Conservation (phyloP, 495 filamentous ascomycete genomes). For the Talaromyces borbonicus region DNA sequence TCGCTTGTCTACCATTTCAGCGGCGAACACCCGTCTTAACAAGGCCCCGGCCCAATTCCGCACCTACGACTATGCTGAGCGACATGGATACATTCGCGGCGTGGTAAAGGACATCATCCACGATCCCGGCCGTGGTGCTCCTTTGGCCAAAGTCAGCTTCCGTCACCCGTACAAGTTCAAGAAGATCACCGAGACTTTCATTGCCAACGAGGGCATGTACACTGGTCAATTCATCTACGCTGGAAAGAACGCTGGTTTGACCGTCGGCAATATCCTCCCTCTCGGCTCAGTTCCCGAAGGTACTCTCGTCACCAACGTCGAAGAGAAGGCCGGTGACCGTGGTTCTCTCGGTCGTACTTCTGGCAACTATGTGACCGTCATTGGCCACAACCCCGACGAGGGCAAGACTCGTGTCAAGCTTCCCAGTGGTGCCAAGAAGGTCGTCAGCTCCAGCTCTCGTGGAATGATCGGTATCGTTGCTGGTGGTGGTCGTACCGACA, state of each 20-base stretch:
- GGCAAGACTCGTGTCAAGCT: conserved; percentile 99
- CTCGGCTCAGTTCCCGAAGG: conserved; percentile 91
- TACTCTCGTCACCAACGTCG: conserved; percentile 93
- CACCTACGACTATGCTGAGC: conserved; percentile 87
- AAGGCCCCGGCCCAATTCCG: conserved; percentile 91
- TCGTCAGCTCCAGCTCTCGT: conserved; percentile 78
- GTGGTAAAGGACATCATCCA: conserved; percentile 99
- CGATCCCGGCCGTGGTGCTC: conserved; percentile 96
- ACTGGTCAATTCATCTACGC: conserved; percentile 99
- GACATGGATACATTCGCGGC: conserved; percentile 93
- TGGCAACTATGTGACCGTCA: conserved; percentile 98
- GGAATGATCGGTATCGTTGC: conserved; percentile 99
- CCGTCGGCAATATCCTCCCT: conserved; percentile 93
- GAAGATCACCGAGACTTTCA: conserved; percentile 91
- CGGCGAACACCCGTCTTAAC: conserved; percentile 82
- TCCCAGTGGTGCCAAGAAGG: conserved; percentile 97
- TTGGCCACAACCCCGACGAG: conserved; percentile 97
- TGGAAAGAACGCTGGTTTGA: conserved; percentile 94
- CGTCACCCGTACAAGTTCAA: conserved; percentile 87
- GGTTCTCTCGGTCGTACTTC: conserved; percentile 92
- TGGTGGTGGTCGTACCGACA: conserved; percentile 98
- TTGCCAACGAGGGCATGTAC: conserved; percentile 99
- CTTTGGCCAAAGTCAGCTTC: conserved; percentile 92
- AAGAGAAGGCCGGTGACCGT: conserved; percentile 97
- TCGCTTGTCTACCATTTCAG: conserved; percentile 29